A percentile compares a stretch with the other conserved stretches of the same genome.
Evolutionary conservation across 2,329 filamentous ascomycete genomes (phyloP).

Genomic region (Aureobasidium musti): DNA sequence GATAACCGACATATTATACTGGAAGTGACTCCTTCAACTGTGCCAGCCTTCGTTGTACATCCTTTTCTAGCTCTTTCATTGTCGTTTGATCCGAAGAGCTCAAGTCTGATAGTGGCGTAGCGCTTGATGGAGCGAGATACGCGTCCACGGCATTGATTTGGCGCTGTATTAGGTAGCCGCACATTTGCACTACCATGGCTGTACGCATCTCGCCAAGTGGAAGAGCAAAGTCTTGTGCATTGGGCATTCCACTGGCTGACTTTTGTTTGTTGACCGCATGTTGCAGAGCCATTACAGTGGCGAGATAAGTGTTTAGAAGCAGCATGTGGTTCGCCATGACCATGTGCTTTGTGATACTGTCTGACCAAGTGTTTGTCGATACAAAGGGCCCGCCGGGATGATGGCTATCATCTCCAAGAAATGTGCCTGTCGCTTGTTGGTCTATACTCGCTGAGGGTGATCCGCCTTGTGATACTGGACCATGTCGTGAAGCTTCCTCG

Average conservation of each 20-base stretch:
- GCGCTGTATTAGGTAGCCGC: neutral
- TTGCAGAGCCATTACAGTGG: neutral
- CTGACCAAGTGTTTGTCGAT: neutral
- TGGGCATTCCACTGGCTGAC: neutral
- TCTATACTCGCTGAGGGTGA: neutral
- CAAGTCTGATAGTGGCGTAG: too few relatives aligned
- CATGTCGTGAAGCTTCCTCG: neutral
- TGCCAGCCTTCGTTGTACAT: neutral
- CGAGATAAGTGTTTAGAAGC: neutral
- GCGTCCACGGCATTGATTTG: neutral
- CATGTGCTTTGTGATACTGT: neutral
- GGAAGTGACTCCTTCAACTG: neutral
- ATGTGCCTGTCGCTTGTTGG: neutral
- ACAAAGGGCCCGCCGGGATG: neutral
- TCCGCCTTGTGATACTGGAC: neutral
- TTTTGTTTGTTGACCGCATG: neutral
- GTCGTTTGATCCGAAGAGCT: neutral
- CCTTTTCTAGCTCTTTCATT: neutral
- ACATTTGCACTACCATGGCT: neutral
- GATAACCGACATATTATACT: too few relatives aligned
- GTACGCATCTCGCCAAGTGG: neutral
- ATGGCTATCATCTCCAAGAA: too few relatives aligned
- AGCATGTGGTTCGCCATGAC: constrained; percentile 6
- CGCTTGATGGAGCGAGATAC: neutral
- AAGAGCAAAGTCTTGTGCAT: neutral